A percentile compares a stretch with the other conserved stretches of the same genome.
Conservation (phyloP, 257 asterid species). For the Knoxia roxburghii region DNA sequence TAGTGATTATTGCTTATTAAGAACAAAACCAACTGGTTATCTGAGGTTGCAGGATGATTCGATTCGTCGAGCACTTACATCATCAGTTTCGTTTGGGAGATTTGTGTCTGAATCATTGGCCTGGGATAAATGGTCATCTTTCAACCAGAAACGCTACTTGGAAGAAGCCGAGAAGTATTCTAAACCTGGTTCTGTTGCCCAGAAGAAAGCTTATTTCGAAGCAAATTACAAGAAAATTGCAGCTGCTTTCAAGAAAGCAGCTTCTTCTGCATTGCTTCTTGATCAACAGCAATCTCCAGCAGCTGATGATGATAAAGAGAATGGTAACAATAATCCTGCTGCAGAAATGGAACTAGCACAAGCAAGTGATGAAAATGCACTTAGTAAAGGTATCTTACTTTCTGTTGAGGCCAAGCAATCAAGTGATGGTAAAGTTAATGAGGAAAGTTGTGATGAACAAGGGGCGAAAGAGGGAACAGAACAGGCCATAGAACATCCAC, state of each 20-base stretch:
- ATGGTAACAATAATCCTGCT: conserved; percentile 17
- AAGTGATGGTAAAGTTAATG: no score
- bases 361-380: conserved; percentile 9
- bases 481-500: conserved; percentile 20
- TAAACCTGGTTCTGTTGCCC: conserved; percentile 92
- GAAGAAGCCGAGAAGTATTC: conserved; percentile 80
- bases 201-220: conserved; percentile 88
- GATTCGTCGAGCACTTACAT: conserved; percentile 54
- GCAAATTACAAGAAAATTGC: conserved; percentile 68
- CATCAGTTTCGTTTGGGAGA: conserved; percentile 88
- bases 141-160: conserved; percentile 67
- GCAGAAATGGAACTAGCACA: conserved; percentile 12
- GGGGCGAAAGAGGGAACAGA: conserved; percentile 26
- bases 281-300: conserved; percentile 46
- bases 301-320: conserved; percentile 13
- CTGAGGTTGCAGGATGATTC: conserved; percentile 57
- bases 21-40: no score
- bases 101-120: conserved; percentile 72
- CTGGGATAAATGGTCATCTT: conserved; percentile 89
- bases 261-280: conserved; percentile 49
- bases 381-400: neutral
- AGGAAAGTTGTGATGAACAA: no score
- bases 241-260: conserved; percentile 56
- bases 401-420: conserved; percentile 19
- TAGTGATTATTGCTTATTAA: neutral